These are phyloP conservation scores for Mallotus repandus DNA, from an alignment of 441 rosid species.

Conservation along the genomic window DNA sequence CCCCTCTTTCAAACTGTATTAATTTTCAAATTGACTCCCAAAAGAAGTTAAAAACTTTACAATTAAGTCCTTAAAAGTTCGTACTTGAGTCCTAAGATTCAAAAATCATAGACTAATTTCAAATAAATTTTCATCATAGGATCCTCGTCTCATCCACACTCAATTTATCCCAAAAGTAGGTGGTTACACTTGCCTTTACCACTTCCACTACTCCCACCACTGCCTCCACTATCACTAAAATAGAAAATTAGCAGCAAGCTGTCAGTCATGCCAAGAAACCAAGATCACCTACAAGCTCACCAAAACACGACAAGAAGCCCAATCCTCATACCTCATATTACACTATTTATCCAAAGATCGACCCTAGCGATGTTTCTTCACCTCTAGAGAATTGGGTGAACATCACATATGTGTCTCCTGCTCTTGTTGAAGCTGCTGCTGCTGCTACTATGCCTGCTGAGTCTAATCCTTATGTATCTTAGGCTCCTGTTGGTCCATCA, in stretches of 20 bases:
- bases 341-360: constrained; percentile 87
- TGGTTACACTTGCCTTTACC: too few relatives aligned
- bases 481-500: constrained; percentile 47
- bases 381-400: constrained; percentile 48
- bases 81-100: too few relatives aligned
- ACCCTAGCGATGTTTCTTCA: constrained; percentile 66
- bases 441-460: constrained; percentile 85
- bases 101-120: too few relatives aligned
- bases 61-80: too few relatives aligned
- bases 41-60: too few relatives aligned
- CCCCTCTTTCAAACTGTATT: too few relatives aligned
- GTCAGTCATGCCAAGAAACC: constrained; percentile 16
- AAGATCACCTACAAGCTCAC: constrained; percentile 7
- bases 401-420: constrained; percentile 7
- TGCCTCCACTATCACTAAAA: too few relatives aligned
- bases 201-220: too few relatives aligned
- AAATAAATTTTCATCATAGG: too few relatives aligned
- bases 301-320: constrained; percentile 21
- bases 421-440: constrained; percentile 35
- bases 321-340: constrained; percentile 56
- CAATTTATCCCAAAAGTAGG: too few relatives aligned
- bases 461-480: constrained; percentile 75
- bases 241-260: constrained; percentile 20
- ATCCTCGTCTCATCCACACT: too few relatives aligned
- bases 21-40: too few relatives aligned